phyloP scores from a whole-genome alignment of 2,329 filamentous ascomycete species.

The Penicillium sp. region DNA sequence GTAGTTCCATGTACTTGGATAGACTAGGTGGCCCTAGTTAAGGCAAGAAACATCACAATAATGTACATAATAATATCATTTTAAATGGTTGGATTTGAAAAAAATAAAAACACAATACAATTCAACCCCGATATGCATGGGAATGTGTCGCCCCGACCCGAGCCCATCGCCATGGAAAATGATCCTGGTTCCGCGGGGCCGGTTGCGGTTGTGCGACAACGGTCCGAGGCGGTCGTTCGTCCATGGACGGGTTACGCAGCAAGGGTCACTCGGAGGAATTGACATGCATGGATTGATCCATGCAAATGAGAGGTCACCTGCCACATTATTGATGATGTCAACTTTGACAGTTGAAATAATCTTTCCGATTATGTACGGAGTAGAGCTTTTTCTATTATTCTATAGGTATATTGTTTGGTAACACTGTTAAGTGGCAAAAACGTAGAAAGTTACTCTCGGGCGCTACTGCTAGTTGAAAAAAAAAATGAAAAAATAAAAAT shows the following conservation, averaged over 20 bases:
- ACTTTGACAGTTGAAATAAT: background rate
- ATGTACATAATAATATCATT: background rate
- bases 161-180: constrained; percentile 26
- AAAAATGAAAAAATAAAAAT: background rate
- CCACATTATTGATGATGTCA: constrained; percentile 11
- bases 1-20: constrained; percentile 24
- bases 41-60: background rate
- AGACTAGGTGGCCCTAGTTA: constrained; percentile 12
- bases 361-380: background rate
- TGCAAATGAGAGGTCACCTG: constrained; percentile 12
- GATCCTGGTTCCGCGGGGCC: constrained; percentile 28
- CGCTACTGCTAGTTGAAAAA: background rate
- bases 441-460: background rate
- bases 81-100: background rate
- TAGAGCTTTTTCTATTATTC: background rate
- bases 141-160: constrained; percentile 23
- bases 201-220: constrained; percentile 33
- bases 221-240: constrained; percentile 34
- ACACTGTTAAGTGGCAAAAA: background rate
- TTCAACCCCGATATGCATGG: constrained; percentile 3
- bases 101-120: background rate
- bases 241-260: constrained; percentile 13
- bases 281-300: constrained; percentile 14
- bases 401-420: background rate
- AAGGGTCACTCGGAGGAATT: constrained; percentile 14